phyloP scores from a whole-genome alignment of 2,329 filamentous ascomycete species.

The Leptographium lundbergii region DNA sequence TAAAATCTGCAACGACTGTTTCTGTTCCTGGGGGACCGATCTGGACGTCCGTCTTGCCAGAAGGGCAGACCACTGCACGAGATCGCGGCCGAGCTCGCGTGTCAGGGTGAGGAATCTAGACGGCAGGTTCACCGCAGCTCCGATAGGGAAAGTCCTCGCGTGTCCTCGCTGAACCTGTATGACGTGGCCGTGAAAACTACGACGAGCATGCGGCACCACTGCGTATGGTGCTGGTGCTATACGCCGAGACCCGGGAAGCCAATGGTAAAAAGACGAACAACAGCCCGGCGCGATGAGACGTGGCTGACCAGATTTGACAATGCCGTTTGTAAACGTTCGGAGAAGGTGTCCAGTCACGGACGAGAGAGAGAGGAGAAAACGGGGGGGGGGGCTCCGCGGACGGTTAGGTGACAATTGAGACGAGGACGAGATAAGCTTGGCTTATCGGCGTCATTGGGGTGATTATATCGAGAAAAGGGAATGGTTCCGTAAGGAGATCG shows the following conservation, averaged over 20 bases:
- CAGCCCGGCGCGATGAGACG: not conserved
- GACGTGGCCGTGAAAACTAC: no score
- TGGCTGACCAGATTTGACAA: not conserved
- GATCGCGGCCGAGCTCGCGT: not conserved
- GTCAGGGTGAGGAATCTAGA: not conserved
- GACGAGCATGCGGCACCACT: no score
- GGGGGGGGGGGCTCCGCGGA: not conserved
- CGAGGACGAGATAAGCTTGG: slow-evolving; percentile 44
- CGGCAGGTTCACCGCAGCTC: no score
- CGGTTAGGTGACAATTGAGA: slow-evolving; percentile 37
- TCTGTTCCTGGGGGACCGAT: no score
- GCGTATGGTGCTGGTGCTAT: no score
- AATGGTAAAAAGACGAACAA: no score
- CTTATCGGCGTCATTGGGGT: slow-evolving; percentile 44
- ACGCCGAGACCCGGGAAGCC: no score
- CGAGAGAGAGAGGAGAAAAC: not conserved
- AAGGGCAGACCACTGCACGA: not conserved
- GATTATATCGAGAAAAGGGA: slow-evolving; percentile 10
- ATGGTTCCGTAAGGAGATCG: slow-evolving; percentile 2
- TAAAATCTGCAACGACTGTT: not conserved
- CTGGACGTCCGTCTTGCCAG: no score
- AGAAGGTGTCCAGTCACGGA: not conserved
- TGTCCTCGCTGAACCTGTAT: no score
- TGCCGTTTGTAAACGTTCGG: not conserved
- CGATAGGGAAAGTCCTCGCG: no score